These are phyloP conservation scores for Prunus campanulata DNA, from an alignment of 306 rosid genomes.

Conservation along the genomic window DNA sequence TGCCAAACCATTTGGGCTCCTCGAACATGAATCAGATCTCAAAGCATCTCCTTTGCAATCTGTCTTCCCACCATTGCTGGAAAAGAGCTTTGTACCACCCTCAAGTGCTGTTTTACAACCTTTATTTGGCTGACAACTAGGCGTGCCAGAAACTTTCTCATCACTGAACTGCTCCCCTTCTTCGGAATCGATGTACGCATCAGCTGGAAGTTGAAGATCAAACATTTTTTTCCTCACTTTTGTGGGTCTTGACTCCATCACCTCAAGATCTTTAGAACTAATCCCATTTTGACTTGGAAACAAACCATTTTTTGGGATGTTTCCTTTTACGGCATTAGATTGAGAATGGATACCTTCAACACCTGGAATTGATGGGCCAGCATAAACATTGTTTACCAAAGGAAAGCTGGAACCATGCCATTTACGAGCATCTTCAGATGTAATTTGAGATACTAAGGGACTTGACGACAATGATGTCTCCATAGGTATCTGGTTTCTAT, in stretches of 20 bases:
- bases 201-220: slow-evolving; percentile 94
- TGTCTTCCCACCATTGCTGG: slow-evolving; percentile 37
- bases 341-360: slow-evolving; percentile 72
- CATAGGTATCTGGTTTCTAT: slow-evolving; percentile 43
- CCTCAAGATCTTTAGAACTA: slow-evolving; percentile 60
- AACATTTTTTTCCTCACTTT: slow-evolving; percentile 72
- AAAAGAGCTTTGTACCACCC: slow-evolving; percentile 38
- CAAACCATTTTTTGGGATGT: slow-evolving; percentile 34
- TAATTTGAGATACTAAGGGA: slow-evolving; percentile 65
- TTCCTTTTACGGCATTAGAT: slow-evolving; percentile 52
- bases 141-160: slow-evolving; percentile 44
- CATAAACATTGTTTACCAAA: slow-evolving; percentile 46
- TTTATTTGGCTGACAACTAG: slow-evolving; percentile 41
- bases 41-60: slow-evolving; percentile 43
- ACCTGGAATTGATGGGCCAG: slow-evolving; percentile 46
- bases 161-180: slow-evolving; percentile 77
- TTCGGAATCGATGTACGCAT: slow-evolving; percentile 68
- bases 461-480: slow-evolving; percentile 62
- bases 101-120: slow-evolving; percentile 36
- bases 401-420: slow-evolving; percentile 56
- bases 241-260: slow-evolving; percentile 71
- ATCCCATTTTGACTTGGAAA: slow-evolving; percentile 60
- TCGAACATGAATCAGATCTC: slow-evolving; percentile 40
- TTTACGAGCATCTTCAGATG: slow-evolving; percentile 54
- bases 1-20: slow-evolving; percentile 58